These are phyloP conservation scores for Lactarius hengduanensis DNA, from an alignment of 768 basidiomycete species.

Conservation along the genomic window DNA sequence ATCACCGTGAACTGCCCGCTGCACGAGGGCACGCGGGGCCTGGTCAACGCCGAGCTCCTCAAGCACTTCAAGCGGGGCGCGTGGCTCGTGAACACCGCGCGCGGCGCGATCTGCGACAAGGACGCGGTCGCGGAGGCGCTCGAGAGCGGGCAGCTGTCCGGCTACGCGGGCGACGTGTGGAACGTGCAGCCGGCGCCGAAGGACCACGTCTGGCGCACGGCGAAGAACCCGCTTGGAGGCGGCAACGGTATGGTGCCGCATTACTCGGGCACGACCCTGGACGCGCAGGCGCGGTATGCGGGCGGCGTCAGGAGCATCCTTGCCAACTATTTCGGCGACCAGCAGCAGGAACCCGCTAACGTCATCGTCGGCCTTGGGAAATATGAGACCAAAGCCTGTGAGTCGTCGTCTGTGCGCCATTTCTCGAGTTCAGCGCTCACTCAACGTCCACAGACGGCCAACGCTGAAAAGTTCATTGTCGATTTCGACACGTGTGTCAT, in stretches of 20 bases:
- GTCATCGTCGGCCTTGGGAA: constrained; percentile 61
- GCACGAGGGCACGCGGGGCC: constrained; percentile 78
- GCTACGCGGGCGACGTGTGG: constrained; percentile 68
- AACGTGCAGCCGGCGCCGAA: constrained; percentile 83
- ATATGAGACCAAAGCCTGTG: constrained; percentile 48
- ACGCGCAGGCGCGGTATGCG: constrained; percentile 87
- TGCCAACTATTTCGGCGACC: constrained; percentile 60
- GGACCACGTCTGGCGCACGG: constrained; percentile 83
- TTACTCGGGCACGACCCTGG: constrained; percentile 86
- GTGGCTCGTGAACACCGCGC: constrained; percentile 92
- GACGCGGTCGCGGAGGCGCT: constrained; percentile 77
- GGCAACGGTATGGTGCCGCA: constrained; percentile 92
- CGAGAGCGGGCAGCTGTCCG: constrained; percentile 70
- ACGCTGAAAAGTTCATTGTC: constrained; percentile 40
- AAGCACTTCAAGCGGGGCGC: constrained; percentile 84
- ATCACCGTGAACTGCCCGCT: constrained; percentile 88
- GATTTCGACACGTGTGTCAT: not conserved
- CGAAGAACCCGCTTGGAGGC: constrained; percentile 76
- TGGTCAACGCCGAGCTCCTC: constrained; percentile 79
- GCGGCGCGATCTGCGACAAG: constrained; percentile 87
- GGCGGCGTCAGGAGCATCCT: constrained; percentile 67
- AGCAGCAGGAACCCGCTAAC: constrained; percentile 73
- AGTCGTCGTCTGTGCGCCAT: constrained; percentile 31
- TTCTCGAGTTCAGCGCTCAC: not conserved
- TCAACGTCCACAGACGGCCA: constrained; percentile 45